Evolutionary conservation across 2,329 filamentous ascomycete genomes (phyloP).

Genomic region (Didymella glomerata): DNA sequence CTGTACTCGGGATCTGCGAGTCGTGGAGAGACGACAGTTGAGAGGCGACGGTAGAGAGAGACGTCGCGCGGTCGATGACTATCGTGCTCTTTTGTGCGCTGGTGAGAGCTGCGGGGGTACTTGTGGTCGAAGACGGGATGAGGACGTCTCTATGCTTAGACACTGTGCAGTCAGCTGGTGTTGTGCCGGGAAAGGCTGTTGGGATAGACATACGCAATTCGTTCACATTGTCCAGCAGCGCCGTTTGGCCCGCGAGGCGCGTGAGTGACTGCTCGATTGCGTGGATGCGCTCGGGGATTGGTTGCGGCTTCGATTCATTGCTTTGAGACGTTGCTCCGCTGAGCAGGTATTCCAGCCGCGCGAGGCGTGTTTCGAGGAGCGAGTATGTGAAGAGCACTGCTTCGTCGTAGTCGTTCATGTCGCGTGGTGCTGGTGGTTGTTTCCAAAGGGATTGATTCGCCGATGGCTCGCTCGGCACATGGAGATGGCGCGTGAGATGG

Average conservation of each 20-base stretch:
- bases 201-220: slow-evolving; percentile 41
- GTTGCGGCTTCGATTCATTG: slow-evolving; percentile 35
- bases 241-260: slow-evolving; percentile 52
- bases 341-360: slow-evolving; percentile 55
- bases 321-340: slow-evolving; percentile 41
- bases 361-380: slow-evolving; percentile 56
- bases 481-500: not conserved
- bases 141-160: slow-evolving; percentile 54
- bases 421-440: slow-evolving; percentile 1
- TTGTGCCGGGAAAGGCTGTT: too few relatives aligned
- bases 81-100: too few relatives aligned
- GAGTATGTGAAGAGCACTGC: slow-evolving; percentile 53
- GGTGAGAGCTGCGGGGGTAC: too few relatives aligned
- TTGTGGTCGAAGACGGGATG: slow-evolving; percentile 27
- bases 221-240: slow-evolving; percentile 52
- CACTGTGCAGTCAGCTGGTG: slow-evolving; percentile 42
- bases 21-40: slow-evolving; percentile 57
- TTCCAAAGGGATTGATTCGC: too few relatives aligned
- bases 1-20: slow-evolving; percentile 54
- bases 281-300: slow-evolving; percentile 48
- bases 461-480: too few relatives aligned
- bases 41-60: slow-evolving; percentile 54
- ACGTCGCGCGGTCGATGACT: slow-evolving; percentile 55
- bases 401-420: slow-evolving; percentile 52
- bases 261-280: slow-evolving; percentile 50